Evolutionary conservation across 1,284 basidiomycete genomes (phyloP), one percentile per base, ranked within the genome.

Genomic region (Singerocomus inundabilis): DNA sequence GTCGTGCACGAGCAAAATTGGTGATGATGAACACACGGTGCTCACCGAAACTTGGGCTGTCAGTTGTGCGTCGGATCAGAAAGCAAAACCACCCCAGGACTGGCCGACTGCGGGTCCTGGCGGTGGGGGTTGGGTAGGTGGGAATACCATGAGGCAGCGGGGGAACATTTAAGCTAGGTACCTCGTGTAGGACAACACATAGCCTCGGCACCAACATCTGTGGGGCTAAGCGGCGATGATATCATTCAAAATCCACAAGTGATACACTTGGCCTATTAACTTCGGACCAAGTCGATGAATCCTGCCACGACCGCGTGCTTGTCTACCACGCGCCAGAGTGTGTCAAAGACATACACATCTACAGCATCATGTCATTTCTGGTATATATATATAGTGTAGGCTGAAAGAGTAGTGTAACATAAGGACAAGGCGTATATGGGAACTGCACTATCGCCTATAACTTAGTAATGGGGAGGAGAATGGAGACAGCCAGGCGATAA

Each of bases 181-280:
- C 58, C 54, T 57, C 57, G 32, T 62, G 61, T 39, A 25, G 5
- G 26, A 5, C 28, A 53, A n/a, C 16, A 46, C 60, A 61, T 54
- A 55, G 58, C 58, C 54, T 16, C 16, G 4, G n/a, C n/a, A n/a
- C n/a, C n/a, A n/a, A n/a, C n/a, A n/a, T n/a, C n/a, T n/a, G n/a
- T n/a, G n/a, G n/a, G n/a, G n/a, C 16, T 33, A 30, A 43, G 55
- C 34, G 32, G 30, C 8, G 16, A 41, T 59, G 56, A 59, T 43
- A 42, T 62, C 57, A 62, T 44, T 37, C 46, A n/a, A n/a, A n/a
- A n/a, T n/a, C 35, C 29, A 46, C 9, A 48, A 32, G 29, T 7
- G n/a, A n/a, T n/a, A n/a, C n/a, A n/a, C n/a, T n/a, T n/a, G n/a
- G n/a, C n/a, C n/a, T n/a, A n/a, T n/a, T n/a, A n/a, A n/a, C n/a